These are phyloP conservation scores for Yamadazyma paraphyllophila DNA, from an alignment of 805 yeast genomes.

Conservation along the genomic window DNA sequence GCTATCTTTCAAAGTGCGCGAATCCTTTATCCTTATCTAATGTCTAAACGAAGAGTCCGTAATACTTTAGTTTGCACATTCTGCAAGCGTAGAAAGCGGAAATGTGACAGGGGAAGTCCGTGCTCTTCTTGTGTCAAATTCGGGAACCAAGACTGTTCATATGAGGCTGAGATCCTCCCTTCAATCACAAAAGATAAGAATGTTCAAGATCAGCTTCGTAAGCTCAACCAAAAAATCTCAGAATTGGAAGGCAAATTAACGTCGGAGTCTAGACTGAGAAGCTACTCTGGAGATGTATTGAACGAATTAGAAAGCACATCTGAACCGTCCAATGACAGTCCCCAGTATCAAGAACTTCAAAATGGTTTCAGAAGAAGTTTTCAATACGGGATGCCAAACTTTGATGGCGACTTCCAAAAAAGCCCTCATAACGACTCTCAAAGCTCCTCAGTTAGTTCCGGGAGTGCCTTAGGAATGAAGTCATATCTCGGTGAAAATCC, in stretches of 20 bases:
- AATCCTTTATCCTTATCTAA: not conserved
- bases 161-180: not conserved
- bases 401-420: no score
- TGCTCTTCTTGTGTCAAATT: constrained; percentile 29
- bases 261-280: not conserved
- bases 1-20: no score
- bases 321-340: not conserved
- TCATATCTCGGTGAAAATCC: not conserved
- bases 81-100: constrained; percentile 32
- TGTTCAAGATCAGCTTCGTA: not conserved
- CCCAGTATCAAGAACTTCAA: no score
- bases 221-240: not conserved
- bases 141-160: constrained; percentile 24
- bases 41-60: constrained; percentile 22
- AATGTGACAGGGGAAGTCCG: constrained; percentile 31
- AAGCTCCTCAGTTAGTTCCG: not conserved
- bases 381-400: no score
- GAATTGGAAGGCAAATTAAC: not conserved
- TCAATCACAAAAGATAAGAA: not conserved
- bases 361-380: no score
- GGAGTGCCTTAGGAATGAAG: not conserved
- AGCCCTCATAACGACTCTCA: no score
- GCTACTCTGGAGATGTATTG: no score
- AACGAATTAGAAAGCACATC: not conserved
- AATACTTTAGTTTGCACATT: constrained; percentile 28